A percentile compares a stretch with the other conserved stretches of the same genome.
phyloP scores from a whole-genome alignment of 2,329 filamentous ascomycete species.

The Fusarium denticulatum region DNA sequence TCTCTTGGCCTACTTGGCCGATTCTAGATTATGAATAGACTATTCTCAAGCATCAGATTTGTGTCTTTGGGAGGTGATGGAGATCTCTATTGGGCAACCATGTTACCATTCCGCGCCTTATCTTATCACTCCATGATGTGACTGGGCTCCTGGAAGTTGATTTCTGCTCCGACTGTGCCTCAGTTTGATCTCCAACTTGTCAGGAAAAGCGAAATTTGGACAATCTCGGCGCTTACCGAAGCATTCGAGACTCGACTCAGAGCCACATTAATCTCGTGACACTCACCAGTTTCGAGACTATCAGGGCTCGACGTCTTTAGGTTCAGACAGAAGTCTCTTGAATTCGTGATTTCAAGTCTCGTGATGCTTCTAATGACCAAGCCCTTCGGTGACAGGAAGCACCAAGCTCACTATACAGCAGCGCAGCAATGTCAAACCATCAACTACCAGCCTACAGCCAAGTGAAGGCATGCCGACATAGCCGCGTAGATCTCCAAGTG shows the following conservation, averaged over 20 bases:
- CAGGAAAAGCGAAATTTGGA: not conserved
- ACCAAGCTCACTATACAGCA: not conserved
- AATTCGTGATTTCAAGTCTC: not conserved
- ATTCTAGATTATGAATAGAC: not conserved
- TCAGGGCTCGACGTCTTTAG: not conserved
- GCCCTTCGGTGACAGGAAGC: no score
- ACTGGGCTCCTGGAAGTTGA: not conserved
- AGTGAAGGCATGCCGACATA: not conserved
- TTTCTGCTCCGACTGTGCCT: not conserved
- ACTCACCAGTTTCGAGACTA: no score
- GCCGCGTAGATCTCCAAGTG: not conserved
- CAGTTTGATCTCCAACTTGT: not conserved
- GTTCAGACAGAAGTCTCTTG: not conserved
- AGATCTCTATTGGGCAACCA: not conserved
- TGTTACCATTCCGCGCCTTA: not conserved
- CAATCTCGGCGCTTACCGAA: not conserved
- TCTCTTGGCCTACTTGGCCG: slow-evolving; percentile 7
- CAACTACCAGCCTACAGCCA: not conserved
- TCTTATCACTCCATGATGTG: not conserved
- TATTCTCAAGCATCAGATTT: not conserved
- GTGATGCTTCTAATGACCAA: not conserved
- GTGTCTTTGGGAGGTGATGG: not conserved
- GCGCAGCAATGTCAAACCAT: not conserved
- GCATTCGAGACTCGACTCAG: not conserved
- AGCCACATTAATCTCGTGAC: not conserved